Evolutionary conservation across 495 filamentous ascomycete species (phyloP).

Genomic region (Penicillium bialowiezense): DNA sequence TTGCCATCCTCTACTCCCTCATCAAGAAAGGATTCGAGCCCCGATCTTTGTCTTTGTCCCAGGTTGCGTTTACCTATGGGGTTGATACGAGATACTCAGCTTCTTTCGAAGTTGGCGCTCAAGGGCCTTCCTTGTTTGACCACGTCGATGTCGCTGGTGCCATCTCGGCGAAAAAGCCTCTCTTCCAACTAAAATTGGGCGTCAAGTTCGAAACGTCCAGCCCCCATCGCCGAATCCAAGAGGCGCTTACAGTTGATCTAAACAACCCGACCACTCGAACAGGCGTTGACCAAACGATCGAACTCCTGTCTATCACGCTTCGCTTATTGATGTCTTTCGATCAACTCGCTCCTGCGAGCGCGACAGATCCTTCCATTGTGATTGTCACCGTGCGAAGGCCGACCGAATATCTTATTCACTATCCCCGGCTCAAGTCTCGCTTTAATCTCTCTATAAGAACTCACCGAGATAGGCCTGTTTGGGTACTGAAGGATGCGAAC

Average conservation of each 20-base stretch:
- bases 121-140: constrained; percentile 13
- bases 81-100: constrained; percentile 26
- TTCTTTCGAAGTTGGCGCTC: constrained; percentile 28
- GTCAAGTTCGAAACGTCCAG: constrained; percentile 59
- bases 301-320: constrained; percentile 58
- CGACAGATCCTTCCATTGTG: constrained; percentile 24
- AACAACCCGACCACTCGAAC: constrained; percentile 48
- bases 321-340: constrained; percentile 66
- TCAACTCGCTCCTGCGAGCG: constrained; percentile 29
- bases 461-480: constrained; percentile 32
- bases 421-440: constrained; percentile 31
- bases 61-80: constrained; percentile 38
- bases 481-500: constrained; percentile 40
- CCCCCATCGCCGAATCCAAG: constrained; percentile 71
- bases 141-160: constrained; percentile 22
- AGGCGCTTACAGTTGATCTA: constrained; percentile 58
- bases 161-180: constrained; percentile 20
- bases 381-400: constrained; percentile 42
- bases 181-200: constrained; percentile 31
- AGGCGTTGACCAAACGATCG: constrained; percentile 54
- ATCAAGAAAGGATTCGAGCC: constrained; percentile 33
- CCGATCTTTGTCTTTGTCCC: constrained; percentile 33
- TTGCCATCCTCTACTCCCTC: constrained; percentile 40
- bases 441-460: constrained; percentile 35
- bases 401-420: constrained; percentile 43